Evolutionary conservation across 2,329 filamentous ascomycete species (phyloP), one percentile per base, ranked within the genome.

Genomic region (Neophaeococcomyces aloes): DNA sequence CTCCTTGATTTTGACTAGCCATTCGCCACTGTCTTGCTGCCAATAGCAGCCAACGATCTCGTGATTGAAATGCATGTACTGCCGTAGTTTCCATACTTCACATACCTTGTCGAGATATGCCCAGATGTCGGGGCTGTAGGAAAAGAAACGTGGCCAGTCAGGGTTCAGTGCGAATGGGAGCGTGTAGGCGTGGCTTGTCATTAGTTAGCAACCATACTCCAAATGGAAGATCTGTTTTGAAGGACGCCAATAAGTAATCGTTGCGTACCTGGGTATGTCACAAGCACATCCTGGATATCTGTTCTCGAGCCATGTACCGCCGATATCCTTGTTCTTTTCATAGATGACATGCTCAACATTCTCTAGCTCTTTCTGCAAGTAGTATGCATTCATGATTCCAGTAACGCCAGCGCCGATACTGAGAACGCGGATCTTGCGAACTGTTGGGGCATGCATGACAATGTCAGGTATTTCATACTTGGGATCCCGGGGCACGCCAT

Each of bases 371-470:
- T 52, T 52, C 29, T 53, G 49, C n/a, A 53, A 52, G 29, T 49
- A 45, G 19, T 52, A 52, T 89, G 86, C 86, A 72, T 87, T 51
- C 79, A 81, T 42, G 79, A 83, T 7, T 69, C 80, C 39, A 7
- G 64, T 65, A 1, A 71, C 59, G 4, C 69, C 69, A 3, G 64
- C 69, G 23, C 69, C 69, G 42, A 72, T 69, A 7, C 65, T 70
- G 30, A 73, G 48, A 2, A 71, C 64, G 32, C 62, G 66, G 18
- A 73, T 45, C 48, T 65, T 68, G 8, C 67, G 63, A 38, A 51
- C 51, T 15, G 47, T 51, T 4, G 52, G 51, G 3, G 50, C 51
- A 45, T 50, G 45, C 19, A 55, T 42, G 17, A 55, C 48, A 30
- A 55, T 52, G 30, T 55, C 52, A 45, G 52, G 52, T 21, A 55